Base-by-base conservation (phyloP, 768 basidiomycete species). In the Boletales sp. region DNA sequence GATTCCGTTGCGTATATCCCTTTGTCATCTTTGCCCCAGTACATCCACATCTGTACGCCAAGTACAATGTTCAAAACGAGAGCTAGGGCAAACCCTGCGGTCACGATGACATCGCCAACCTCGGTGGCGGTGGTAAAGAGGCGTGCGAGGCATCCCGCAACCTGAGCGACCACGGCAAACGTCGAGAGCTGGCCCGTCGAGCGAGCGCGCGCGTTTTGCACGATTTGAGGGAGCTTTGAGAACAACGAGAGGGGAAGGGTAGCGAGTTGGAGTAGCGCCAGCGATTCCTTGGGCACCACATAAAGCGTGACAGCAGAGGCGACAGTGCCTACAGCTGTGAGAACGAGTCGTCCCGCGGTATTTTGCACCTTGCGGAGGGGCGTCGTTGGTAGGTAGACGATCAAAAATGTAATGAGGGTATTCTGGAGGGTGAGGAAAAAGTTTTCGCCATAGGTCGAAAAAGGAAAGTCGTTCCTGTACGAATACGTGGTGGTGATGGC, bases 401-500 rank as follows among this genome's bases (percentile, higher is more conserved):
- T 95, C 58, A 94, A 82, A 61, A 93, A 76, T 14, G 91, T 92
- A 65, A 97, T 92, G 71, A 89, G 53, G 58, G 86, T 74, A 73
- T 95, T 93, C 70, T 95, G 93, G 51, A 93, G 62, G 30, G 90
- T 84, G 43, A 98, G 79, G 81, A 97, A 97, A 49, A 94, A 66
- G 74, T 95, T 97, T 70, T 99, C 96, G 62, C 96, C 96, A 53
- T 97, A 99, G 1, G 96, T 97, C 17, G 90, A 92, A 76, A 97
- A 96, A 0, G 96, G 93, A 70, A 94, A 97, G 19, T 74, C 68
- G 62, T 91, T 87, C 19, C 92, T 78, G 59, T 81, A 82, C 2
- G 94, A 87, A 70, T 98, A 99, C 11, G 83, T 83, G 25, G 94
- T 79, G 0, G 85, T 93, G 60, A 99, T 94, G 25, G 86, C 87